Evolutionary conservation across 179 eudicot genomes (phyloP).

Genomic region (Silene noctiflora): DNA sequence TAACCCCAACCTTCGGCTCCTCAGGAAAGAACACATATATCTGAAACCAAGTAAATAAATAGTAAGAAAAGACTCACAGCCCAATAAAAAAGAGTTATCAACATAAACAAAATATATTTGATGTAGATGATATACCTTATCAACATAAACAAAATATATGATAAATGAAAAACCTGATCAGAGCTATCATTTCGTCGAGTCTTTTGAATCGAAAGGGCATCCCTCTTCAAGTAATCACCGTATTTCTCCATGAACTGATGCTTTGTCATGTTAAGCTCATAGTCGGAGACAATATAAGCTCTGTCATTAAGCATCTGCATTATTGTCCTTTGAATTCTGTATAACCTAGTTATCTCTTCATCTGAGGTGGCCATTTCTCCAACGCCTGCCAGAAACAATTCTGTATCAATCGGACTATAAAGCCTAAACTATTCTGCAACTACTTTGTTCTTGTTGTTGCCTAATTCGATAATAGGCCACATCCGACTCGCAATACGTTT

Average conservation of each 20-base stretch:
- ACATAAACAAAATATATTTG: neutral
- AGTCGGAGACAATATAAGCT: conserved; percentile 63
- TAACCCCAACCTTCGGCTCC: conserved; percentile 82
- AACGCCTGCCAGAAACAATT: neutral
- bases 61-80: neutral
- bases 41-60: conserved; percentile 26
- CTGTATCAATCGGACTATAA: neutral
- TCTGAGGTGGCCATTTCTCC: conserved; percentile 40
- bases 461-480: neutral
- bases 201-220: conserved; percentile 61
- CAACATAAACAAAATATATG: no score
- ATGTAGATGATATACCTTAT: neutral
- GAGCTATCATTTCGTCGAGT: conserved; percentile 49
- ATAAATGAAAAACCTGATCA: conserved; percentile 49
- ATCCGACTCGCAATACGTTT: neutral
- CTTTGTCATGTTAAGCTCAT: conserved; percentile 62
- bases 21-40: conserved; percentile 85
- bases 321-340: conserved; percentile 63
- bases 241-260: conserved; percentile 49
- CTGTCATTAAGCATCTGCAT: conserved; percentile 79
- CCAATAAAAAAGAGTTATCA: no score
- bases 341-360: conserved; percentile 53
- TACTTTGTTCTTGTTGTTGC: neutral
- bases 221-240: conserved; percentile 74
- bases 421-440: neutral